A percentile compares a stretch with the other conserved stretches of the same genome.
Conservation (phyloP, 192 early-diverging fungal species). For the Backusella parvicylindrica region DNA sequence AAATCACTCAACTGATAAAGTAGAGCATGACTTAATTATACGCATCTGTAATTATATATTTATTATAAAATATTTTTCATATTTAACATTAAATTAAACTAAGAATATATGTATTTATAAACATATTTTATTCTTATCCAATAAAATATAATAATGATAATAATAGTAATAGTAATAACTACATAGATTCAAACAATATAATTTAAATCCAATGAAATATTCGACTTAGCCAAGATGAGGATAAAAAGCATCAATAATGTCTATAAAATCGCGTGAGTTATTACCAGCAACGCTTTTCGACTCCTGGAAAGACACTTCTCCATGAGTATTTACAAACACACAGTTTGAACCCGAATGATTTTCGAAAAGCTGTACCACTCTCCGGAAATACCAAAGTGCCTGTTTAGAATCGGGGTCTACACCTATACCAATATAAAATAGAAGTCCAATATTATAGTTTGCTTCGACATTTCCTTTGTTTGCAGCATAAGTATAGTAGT, state of each 20-base stretch:
- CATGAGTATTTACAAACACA: neutral
- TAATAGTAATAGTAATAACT: too few species aligned
- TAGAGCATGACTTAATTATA: neutral
- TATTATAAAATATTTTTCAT: neutral
- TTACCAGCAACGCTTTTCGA: neutral
- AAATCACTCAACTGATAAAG: slow-evolving; percentile 42
- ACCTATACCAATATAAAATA: neutral
- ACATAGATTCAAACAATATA: neutral
- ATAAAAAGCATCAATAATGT: neutral
- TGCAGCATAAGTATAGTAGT: neutral
- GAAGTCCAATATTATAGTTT: neutral
- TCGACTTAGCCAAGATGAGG: neutral
- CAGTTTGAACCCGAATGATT: neutral
- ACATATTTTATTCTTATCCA: neutral
- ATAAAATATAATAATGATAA: too few species aligned
- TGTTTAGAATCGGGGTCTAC: neutral
- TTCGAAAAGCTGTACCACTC: neutral
- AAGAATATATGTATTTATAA: neutral
- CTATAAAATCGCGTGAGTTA: neutral
- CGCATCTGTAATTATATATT: neutral
- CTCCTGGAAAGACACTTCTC: neutral
- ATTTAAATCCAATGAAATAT: neutral
- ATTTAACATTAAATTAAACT: neutral
- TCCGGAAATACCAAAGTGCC: neutral
- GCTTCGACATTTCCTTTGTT: neutral